Conservation (phyloP, 2,329 filamentous ascomycete genomes). For the Fusarium mexicanum region DNA sequence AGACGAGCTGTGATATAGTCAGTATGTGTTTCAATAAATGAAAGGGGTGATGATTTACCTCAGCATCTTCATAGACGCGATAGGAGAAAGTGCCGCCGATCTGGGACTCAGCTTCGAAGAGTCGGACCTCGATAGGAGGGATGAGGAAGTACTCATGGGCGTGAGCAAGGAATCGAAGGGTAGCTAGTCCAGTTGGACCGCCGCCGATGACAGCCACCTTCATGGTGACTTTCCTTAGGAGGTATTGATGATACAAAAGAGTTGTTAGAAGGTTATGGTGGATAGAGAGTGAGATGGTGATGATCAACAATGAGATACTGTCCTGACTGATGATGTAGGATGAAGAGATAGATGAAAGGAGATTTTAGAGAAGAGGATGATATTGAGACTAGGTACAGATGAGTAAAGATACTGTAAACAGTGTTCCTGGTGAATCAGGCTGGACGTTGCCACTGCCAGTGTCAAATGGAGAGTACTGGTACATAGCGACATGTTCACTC, state of each 20-base stretch:
- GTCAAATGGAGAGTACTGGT: not conserved
- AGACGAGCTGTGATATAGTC: constrained; percentile 51
- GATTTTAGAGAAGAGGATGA: accelerated
- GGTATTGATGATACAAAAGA: not conserved
- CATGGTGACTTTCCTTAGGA: constrained; percentile 28
- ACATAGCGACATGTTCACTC: not conserved
- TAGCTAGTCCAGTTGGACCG: constrained; percentile 55
- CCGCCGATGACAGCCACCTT: constrained; percentile 56
- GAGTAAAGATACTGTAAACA: not conserved
- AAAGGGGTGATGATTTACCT: constrained; percentile 40
- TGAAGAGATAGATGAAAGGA: not conserved
- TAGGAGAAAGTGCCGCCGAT: constrained; percentile 60
- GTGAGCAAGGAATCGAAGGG: constrained; percentile 52
- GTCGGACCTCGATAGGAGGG: constrained; percentile 51
- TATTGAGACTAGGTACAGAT: too few relatives aligned
- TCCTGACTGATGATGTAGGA: not conserved
- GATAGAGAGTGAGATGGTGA: not conserved
- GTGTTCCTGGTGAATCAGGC: not conserved
- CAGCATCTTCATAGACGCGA: constrained; percentile 59
- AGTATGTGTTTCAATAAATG: not conserved
- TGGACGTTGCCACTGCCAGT: not conserved
- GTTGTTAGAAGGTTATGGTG: not conserved
- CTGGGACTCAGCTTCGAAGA: constrained; percentile 56
- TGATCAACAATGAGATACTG: not conserved
- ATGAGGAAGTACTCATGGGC: constrained; percentile 52